phyloP scores from a whole-genome alignment of 2,329 filamentous ascomycete species.

The Botrytis medusae region DNA sequence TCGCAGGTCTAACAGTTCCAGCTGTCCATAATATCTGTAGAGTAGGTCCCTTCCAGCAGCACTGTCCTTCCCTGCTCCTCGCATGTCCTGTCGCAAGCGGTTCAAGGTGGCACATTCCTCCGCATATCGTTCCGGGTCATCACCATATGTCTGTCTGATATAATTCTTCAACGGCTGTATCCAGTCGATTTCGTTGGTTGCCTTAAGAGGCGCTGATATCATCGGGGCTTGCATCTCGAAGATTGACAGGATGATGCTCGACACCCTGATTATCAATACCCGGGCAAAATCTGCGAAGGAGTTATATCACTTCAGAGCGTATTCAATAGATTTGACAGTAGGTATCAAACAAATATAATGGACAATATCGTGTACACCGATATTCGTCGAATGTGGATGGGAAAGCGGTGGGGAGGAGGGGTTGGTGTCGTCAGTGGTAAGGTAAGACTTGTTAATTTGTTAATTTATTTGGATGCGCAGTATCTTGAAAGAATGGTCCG shows the following conservation, averaged over 20 bases:
- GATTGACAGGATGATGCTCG: conserved; percentile 3
- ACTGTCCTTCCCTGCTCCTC: conserved; percentile 94
- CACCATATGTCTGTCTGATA: conserved; percentile 90
- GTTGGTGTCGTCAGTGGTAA: conserved; percentile 17
- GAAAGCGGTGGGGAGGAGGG: conserved; percentile 23
- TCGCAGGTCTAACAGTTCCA: conserved; percentile 88
- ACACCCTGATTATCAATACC: conserved; percentile 19
- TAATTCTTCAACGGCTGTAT: conserved; percentile 86
- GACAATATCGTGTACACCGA: conserved; percentile 10
- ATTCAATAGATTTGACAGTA: not conserved
- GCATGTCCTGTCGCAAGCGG: conserved; percentile 94
- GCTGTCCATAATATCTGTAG: conserved; percentile 96
- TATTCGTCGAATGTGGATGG: conserved; percentile 8
- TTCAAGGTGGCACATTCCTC: conserved; percentile 96
- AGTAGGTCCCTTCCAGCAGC: conserved; percentile 89
- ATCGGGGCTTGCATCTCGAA: conserved; percentile 77
- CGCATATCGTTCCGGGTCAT: conserved; percentile 92
- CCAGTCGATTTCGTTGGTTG: conserved; percentile 98
- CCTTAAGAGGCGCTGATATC: conserved; percentile 90
- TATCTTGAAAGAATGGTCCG: conserved; percentile 20
- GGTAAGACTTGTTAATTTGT: conserved; percentile 18
- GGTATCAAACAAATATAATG: not conserved
- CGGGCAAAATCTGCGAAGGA: not conserved
- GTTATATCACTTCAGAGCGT: not conserved
- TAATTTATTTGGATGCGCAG: conserved; percentile 19